Base-by-base conservation (phyloP, 805 yeast species). In the Teunomyces lycoperdinae region DNA sequence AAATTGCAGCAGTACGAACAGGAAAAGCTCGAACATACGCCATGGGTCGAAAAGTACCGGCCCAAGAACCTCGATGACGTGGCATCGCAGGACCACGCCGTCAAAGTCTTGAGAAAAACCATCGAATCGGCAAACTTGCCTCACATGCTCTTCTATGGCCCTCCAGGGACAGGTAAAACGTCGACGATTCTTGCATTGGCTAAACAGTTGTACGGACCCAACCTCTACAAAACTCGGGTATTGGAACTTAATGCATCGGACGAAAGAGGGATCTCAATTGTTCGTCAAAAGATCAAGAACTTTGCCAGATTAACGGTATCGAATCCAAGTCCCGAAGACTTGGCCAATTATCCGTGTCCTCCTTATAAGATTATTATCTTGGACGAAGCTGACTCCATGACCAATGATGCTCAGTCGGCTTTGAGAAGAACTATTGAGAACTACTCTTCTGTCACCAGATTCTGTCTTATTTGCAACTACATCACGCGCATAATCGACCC, bases 361-460 rank as follows among this genome's bases (percentile, higher is more conserved):
- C 97, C 98, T 4, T 94, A 88, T 68, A 94, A 94, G 64, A 82
- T 94, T 58, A 86, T 94, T 53, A 88, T 94, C 38, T 70, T 94
- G 46, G 97, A 91, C 70, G 97, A 91, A 67, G 97, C 97, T 0
- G 97, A 94, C 66, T 89, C 96, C 9, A 94, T 94, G 97, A 94
- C 99, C 8, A 80, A 89, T 38, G 97, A 89, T 58, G 99, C 99
- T 0, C 99, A 94, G 63, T 81, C 90, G 47, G 99, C 99, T 1
- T 74, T 94, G 53, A 81, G 99, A 70, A 80, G 99, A 67, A 92
- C 96, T 1, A 87, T 87, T 91, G 97, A 89, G 62, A 87, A 85
- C 3, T 91, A 88, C 67, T 87, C 98, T 1, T 79, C 81, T 34
- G 89, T 90, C 45, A 73, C 99, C 1, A 78, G 99, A 58, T 94